Base-by-base conservation (phyloP, 257 asterid species). In the Anisodus acutangulus region DNA sequence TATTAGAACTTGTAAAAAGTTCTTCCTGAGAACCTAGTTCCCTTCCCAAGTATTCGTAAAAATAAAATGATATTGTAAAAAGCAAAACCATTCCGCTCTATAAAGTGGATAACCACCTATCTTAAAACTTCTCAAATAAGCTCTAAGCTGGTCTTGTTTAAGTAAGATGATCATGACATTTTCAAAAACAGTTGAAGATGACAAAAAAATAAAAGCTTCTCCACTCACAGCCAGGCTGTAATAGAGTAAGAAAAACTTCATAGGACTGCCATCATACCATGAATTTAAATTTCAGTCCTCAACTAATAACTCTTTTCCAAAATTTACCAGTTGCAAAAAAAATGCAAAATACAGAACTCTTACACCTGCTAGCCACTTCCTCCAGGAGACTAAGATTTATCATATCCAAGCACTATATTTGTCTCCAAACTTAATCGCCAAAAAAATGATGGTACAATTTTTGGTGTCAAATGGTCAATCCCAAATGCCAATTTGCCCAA, bases 51-150 rank as follows among this genome's bases (percentile, higher is more conserved):
- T 51, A 51, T 51, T 51, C 55, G 11, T 51, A 59, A 59, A 59
- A 16, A 15, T 8, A 58, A 59, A 59, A 41, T 41, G 45, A 41
- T 41, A 41, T 41, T 41, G 6, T 41, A 59, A 17, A 8, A 59
- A 59, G 22, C 31, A 59, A 59, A 59, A 59, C 26, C 72, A 11
- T 13, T 13, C 76, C 11, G 2, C 22, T 39, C 13, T 43, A 69
- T 39, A 69, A 11, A 49, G 60, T 72, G 80, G 43, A 74, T 19
- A 22, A 26, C 12, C 41, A 10, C 0, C 62, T 17, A 47, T 47
- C 43, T 49, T 16, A 74, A 74, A 41, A 74, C 60, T 74, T 74
- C 80, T 49, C 55, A 72, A 72, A 74, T 19, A 74, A n/a, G 60
- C 19, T 9, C 79, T 19, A 45, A 58, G 16, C n/a, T 71, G 58